A percentile compares a stretch with the other conserved stretches of the same genome.
phyloP scores from a whole-genome alignment of 805 yeast species.

The Saturnispora quitensis region DNA sequence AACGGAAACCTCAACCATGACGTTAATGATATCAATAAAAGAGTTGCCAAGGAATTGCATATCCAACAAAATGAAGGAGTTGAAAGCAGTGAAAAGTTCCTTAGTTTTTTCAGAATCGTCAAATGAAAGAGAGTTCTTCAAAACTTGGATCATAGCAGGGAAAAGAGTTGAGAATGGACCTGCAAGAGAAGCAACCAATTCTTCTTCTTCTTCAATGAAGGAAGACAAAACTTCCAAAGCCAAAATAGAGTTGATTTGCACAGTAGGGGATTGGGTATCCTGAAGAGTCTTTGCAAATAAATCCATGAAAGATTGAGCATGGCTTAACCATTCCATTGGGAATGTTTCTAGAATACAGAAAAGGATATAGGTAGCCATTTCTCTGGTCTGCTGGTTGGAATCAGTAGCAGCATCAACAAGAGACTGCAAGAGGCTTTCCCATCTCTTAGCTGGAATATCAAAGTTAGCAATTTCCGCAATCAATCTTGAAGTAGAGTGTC shows the following conservation, averaged over 20 bases:
- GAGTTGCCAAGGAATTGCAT: slow-evolving; percentile 70
- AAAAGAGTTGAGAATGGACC: slow-evolving; percentile 51
- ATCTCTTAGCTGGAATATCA: slow-evolving; percentile 56
- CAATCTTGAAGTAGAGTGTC: slow-evolving; percentile 86
- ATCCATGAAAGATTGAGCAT: slow-evolving; percentile 57
- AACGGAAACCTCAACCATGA: slow-evolving; percentile 67
- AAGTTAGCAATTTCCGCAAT: slow-evolving; percentile 75
- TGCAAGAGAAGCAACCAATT: slow-evolving; percentile 34
- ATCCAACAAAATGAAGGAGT: slow-evolving; percentile 68
- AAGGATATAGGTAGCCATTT: slow-evolving; percentile 74
- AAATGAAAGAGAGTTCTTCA: slow-evolving; percentile 60
- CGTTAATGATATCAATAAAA: slow-evolving; percentile 56
- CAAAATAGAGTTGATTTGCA: slow-evolving; percentile 74
- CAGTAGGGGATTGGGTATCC: slow-evolving; percentile 54
- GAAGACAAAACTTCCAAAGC: slow-evolving; percentile 68
- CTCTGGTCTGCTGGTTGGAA: slow-evolving; percentile 44
- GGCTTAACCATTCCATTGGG: slow-evolving; percentile 46
- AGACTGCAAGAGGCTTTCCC: slow-evolving; percentile 71
- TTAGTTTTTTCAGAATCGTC: slow-evolving; percentile 67
- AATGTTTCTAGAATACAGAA: slow-evolving; percentile 69
- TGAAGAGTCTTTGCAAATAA: slow-evolving; percentile 61
- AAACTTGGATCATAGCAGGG: slow-evolving; percentile 73
- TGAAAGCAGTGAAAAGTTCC: slow-evolving; percentile 76
- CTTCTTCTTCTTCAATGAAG: slow-evolving; percentile 52
- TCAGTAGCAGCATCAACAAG: slow-evolving; percentile 61